A percentile compares a stretch with the other conserved stretches of the same genome.
Conservation (phyloP, 2,329 filamentous ascomycete species). For the Fusarium pilosicola region DNA sequence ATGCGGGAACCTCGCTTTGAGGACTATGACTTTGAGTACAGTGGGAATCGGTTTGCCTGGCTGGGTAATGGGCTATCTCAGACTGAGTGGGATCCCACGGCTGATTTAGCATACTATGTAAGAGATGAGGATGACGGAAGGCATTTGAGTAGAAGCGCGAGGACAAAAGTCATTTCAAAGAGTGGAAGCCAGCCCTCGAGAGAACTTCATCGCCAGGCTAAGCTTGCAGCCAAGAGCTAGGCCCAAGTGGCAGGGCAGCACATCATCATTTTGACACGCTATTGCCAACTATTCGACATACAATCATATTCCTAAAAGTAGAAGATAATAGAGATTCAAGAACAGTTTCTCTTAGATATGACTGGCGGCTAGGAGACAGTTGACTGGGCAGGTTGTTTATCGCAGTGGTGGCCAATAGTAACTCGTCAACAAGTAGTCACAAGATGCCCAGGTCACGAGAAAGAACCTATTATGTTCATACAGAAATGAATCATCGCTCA, state of each 20-base stretch:
- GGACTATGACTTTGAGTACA: slow-evolving; percentile 19
- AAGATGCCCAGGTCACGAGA: fast-evolving
- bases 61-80: slow-evolving; percentile 17
- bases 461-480: fast-evolving
- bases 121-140: slow-evolving; percentile 16
- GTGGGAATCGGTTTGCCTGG: slow-evolving; percentile 13
- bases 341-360: fast-evolving
- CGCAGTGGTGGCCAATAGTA: fast-evolving
- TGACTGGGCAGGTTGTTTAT: fast-evolving
- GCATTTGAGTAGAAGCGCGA: slow-evolving; percentile 2
- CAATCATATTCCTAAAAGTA: fast-evolving
- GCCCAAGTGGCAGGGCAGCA: fast-evolving
- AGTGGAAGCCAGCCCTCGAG: slow-evolving; percentile 8
- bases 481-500: fast-evolving
- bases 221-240: background rate
- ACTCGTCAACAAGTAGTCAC: fast-evolving
- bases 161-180: slow-evolving; percentile 8
- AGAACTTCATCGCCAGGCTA: slow-evolving; percentile 15
- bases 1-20: slow-evolving; percentile 16
- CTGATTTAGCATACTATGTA: slow-evolving; percentile 30
- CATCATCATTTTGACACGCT: background rate
- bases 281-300: fast-evolving
- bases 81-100: slow-evolving; percentile 26
- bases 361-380: fast-evolving
- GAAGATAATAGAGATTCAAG: fast-evolving